Base-by-base conservation (phyloP, 768 basidiomycete species). In the Amanita phalloides region DNA sequence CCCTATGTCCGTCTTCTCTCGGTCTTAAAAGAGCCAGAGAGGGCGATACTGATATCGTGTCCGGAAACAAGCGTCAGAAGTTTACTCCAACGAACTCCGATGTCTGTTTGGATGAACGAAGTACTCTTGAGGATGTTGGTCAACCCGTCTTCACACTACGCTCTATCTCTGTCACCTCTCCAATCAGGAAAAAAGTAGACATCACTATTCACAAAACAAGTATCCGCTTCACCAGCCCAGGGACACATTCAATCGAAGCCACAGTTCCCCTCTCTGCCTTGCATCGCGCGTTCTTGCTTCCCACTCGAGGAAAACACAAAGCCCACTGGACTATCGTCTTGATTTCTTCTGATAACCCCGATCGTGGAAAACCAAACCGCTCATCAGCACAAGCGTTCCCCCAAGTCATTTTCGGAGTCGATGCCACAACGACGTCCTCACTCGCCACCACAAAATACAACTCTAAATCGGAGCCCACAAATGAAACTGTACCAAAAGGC, bases 111-210 rank as follows among this genome's bases (percentile, higher is more conserved):
- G 38, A 47, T 39, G 52, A 54, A 55, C 37, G 50, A 49, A 38
- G 23, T 13, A 49, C 54, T 28, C 49, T 56, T 23, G 56, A 55
- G 26, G 59, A 56, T 6, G 67, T 71, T 30, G 77, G 77, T 33
- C 59, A 64, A 0, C 75, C 81, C 1, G 52, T 76, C 8, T 82
- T 77, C 64, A 78, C 81, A 2, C 67, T 89, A 1, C 79, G 84
- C 37, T 66, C 79, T 14, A 65, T 90, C 38, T 87, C 86, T 26
- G 69, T 75, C n/a, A 79, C 82, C 9, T 79, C 86, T 0, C 87
- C 87, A 9, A 64, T 89, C 48, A 81, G 88, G 48, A 87, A 85
- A 68, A 88, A 86, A 56, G 76, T 84, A 36, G 78, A 89, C 58
- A 73, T 88, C 58, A 75, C 75, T 3, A 65, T 86, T 36, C 72